Evolutionary conservation across 2,329 filamentous ascomycete species (phyloP), one percentile per base, ranked within the genome.

Genomic region (Trichophyton equinum): DNA sequence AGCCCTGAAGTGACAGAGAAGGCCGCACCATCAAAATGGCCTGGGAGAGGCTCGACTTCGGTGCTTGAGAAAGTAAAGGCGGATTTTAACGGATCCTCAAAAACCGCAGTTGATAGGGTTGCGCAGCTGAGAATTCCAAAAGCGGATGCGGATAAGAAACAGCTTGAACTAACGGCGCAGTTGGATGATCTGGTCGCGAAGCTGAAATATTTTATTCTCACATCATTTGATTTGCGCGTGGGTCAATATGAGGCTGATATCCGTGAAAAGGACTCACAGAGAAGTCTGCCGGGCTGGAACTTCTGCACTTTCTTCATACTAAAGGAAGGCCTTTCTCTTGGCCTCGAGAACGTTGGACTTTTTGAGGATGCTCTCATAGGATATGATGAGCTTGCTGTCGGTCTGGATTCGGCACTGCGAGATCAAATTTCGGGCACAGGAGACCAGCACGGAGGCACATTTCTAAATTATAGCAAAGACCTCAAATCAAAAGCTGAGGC

Each of bases 221-320:
- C 84, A 4, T 95, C 91, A 1, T 99, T 99, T 70, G 92, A 97
- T 74, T 80, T 86, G 67, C 84, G 94, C 7, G 94, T 99, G 1
- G 85, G 83, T 20, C 92, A 97, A 68, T 99, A 99, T 72, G 94
- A 99, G 73, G 91, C 96, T 62, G 94, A 99, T 67, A 96, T 99
- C 66, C 88, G 89, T 64, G 94, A 96, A 72, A 94, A 91, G 69
- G 92, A 97, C 67, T 83, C 86, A 0, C 91, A 97, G 72, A 82
- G 92, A 55, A 85, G 80, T 38, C 76, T 99, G 18, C 94, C 94
- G 0, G 94, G 94, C 0, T 99, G 94, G 94, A 99, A 99, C 70
- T 99, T 99, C 71, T 97, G 94, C 74, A 99, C 94, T 0, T 99
- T 99, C 72, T 99, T 99, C 72, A 91, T 99, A 15, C 80, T 99